Percentiles rank a stretch among this genome's conserved stretches.
Conservation (phyloP, 164 flowering plant genomes). For the Macadamia tetraphylla region DNA sequence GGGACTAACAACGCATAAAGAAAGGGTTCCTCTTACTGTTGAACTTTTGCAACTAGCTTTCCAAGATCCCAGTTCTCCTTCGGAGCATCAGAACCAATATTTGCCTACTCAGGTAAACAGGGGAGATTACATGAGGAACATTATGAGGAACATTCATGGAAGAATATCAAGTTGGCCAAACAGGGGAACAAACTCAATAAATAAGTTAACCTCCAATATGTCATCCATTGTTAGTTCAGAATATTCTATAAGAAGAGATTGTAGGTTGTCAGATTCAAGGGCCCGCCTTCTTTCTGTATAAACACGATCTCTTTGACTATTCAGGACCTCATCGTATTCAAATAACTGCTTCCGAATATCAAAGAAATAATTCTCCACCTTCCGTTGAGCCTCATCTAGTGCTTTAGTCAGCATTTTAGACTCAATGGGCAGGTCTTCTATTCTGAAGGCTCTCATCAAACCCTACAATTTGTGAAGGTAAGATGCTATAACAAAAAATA, state of each 20-base stretch:
- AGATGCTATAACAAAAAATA: conserved; percentile 6
- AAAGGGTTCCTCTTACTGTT: conserved; percentile 59
- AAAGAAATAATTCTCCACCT: conserved; percentile 96
- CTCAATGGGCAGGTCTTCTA: conserved; percentile 96
- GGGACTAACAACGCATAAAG: neutral
- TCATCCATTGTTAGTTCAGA: conserved; percentile 99
- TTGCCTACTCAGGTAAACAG: conserved; percentile 49
- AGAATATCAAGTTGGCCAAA: neutral
- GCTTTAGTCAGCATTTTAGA: conserved; percentile 96
- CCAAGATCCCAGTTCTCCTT: conserved; percentile 91
- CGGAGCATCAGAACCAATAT: conserved; percentile 79
- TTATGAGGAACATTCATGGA: neutral
- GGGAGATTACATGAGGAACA: neutral
- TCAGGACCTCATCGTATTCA: conserved; percentile 94
- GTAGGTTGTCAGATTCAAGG: conserved; percentile 75
- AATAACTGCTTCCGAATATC: conserved; percentile 93
- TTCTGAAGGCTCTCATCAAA: conserved; percentile 95
- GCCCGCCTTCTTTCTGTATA: conserved; percentile 97
- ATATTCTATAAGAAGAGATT: conserved; percentile 85
- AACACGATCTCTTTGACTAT: conserved; percentile 98
- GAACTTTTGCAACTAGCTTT: conserved; percentile 83
- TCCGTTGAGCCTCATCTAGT: conserved; percentile 95
- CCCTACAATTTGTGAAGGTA: conserved; percentile 46
- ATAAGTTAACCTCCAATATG: conserved; percentile 65
- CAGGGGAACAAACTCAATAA: neutral